These are phyloP conservation scores for Neolecta irregularis DNA, from an alignment of 1,139 yeast species.

Conservation along the genomic window DNA sequence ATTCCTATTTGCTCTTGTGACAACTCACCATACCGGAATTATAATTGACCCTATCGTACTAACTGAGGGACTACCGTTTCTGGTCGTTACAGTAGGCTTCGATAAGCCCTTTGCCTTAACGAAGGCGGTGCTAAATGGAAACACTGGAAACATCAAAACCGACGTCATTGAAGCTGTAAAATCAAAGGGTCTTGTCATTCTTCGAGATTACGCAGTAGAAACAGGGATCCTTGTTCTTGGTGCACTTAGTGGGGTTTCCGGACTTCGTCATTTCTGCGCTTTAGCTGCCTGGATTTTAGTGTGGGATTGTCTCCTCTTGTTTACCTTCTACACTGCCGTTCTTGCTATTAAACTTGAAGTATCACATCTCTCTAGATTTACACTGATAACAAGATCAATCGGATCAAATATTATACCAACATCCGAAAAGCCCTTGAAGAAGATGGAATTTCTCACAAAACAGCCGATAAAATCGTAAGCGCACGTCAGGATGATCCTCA, in stretches of 20 bases:
- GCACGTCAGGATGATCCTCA: no score
- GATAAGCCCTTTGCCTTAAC: conserved; percentile 74
- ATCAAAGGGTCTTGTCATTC: conserved; percentile 48
- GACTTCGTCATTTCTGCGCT: conserved; percentile 65
- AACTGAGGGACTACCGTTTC: conserved; percentile 85
- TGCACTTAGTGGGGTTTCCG: conserved; percentile 50
- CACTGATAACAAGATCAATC: conserved; percentile 47
- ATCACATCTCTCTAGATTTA: no score
- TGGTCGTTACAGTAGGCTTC: conserved; percentile 86
- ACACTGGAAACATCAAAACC: conserved; percentile 21
- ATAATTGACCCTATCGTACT: conserved; percentile 57
- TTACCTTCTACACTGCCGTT: conserved; percentile 75
- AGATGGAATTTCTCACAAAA: conserved; percentile 66
- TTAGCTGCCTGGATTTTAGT: conserved; percentile 58
- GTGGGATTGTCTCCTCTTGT: conserved; percentile 58
- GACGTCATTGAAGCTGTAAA: conserved; percentile 42
- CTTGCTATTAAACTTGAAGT: conserved; percentile 70
- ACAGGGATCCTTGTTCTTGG: conserved; percentile 56
- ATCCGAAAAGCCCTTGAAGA: conserved; percentile 78
- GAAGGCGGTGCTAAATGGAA: conserved; percentile 38
- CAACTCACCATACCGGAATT: conserved; percentile 34
- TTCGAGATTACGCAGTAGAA: conserved; percentile 69
- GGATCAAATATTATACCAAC: conserved; percentile 72
- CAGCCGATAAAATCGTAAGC: conserved; percentile 61
- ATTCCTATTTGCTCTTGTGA: conserved; percentile 63